These are phyloP conservation scores for Diaporthe velutina DNA, from an alignment of 2,329 filamentous ascomycete species.

Conservation along the genomic window DNA sequence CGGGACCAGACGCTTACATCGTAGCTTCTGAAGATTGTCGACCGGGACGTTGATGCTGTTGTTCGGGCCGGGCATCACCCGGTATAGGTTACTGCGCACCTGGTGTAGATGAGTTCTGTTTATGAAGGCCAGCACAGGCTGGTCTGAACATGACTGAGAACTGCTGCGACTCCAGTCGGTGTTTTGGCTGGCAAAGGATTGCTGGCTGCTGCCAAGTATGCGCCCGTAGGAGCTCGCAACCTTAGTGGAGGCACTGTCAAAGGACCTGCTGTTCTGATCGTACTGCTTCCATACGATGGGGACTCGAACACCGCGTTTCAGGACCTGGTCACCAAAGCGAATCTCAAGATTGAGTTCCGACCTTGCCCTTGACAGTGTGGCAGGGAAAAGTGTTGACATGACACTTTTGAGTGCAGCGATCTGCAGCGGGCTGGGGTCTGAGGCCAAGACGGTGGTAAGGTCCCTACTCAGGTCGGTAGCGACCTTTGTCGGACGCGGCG, in stretches of 20 bases:
- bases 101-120: slow-evolving; percentile 59
- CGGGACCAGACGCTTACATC: slow-evolving; percentile 62
- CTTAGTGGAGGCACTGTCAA: slow-evolving; percentile 52
- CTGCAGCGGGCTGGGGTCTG: slow-evolving; percentile 50
- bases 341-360: slow-evolving; percentile 59
- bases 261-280: slow-evolving; percentile 46
- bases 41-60: slow-evolving; percentile 61
- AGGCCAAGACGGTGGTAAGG: slow-evolving; percentile 58
- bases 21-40: slow-evolving; percentile 58
- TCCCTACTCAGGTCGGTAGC: slow-evolving; percentile 58
- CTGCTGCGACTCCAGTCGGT: slow-evolving; percentile 27
- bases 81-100: slow-evolving; percentile 62
- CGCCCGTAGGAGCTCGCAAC: slow-evolving; percentile 50
- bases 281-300: slow-evolving; percentile 64
- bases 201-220: slow-evolving; percentile 42
- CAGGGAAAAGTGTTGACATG: slow-evolving; percentile 59
- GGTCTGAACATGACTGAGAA: slow-evolving; percentile 36
- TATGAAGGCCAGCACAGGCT: slow-evolving; percentile 61
- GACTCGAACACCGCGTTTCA: slow-evolving; percentile 59
- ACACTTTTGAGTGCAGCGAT: slow-evolving; percentile 58
- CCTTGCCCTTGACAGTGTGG: slow-evolving; percentile 48
- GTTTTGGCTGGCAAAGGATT: slow-evolving; percentile 43
- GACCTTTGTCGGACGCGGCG: slow-evolving; percentile 52
- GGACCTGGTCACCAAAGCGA: slow-evolving; percentile 62
- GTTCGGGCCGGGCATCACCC: slow-evolving; percentile 56